Evolutionary conservation across 2,329 filamentous ascomycete genomes (phyloP).

Genomic region (Aspergillus japonicus): DNA sequence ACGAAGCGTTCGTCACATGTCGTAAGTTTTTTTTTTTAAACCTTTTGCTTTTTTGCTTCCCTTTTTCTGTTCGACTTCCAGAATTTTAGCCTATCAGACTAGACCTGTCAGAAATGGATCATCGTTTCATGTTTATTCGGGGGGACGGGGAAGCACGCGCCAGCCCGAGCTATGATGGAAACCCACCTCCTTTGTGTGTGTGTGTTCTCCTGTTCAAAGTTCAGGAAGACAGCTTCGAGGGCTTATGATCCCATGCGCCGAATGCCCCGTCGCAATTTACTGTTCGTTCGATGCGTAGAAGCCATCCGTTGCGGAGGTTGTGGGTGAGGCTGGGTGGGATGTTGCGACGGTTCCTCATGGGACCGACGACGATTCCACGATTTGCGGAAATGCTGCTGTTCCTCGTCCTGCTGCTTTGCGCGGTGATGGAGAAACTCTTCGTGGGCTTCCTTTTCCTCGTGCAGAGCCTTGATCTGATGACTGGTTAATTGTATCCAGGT

Average conservation of each 20-base stretch:
- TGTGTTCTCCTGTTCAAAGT: neutral
- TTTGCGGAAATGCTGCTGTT: constrained; percentile 36
- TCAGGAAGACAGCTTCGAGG: neutral
- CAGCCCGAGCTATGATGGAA: neutral
- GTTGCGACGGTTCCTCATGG: constrained; percentile 11
- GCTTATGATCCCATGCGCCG: constrained; percentile 5
- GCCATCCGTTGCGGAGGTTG: neutral
- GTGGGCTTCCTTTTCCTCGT: constrained; percentile 36
- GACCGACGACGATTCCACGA: constrained; percentile 31
- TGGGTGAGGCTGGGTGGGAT: neutral
- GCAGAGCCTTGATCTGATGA: constrained; percentile 30
- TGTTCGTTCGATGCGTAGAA: constrained; percentile 5
- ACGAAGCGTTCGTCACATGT: neutral
- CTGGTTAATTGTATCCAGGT: neutral
- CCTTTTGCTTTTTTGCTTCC: neutral
- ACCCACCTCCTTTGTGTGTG: neutral
- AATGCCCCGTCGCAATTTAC: constrained; percentile 12
- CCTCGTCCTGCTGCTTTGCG: constrained; percentile 33
- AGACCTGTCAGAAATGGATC: constrained; percentile 6
- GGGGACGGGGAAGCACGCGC: neutral
- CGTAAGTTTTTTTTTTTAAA: neutral
- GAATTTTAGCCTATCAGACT: neutral
- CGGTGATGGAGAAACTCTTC: constrained; percentile 31
- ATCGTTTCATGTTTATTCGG: neutral
- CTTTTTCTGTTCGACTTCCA: neutral